A percentile compares a stretch with the other conserved stretches of the same genome.
Conservation (phyloP, 192 early-diverging fungal species). For the Chytriomyces sp. region DNA sequence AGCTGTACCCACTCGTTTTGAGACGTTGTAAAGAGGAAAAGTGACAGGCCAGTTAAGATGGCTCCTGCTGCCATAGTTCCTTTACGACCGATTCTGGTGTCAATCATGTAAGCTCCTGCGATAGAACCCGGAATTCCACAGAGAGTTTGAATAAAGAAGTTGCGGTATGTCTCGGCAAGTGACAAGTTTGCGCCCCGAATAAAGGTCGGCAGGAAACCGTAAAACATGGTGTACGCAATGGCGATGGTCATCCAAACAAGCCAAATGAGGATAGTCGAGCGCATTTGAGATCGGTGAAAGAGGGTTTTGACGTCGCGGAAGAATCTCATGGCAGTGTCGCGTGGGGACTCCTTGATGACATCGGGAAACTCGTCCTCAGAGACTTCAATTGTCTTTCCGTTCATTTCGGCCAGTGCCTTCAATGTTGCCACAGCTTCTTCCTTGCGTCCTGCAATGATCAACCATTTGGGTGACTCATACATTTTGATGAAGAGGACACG, state of each 20-base stretch:
- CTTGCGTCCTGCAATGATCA: constrained; percentile 49
- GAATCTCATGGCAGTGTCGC: neutral
- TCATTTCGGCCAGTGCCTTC: constrained; percentile 18
- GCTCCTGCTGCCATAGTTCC: constrained; percentile 81
- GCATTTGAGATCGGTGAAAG: neutral
- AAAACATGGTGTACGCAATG: constrained; percentile 83
- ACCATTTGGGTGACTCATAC: constrained; percentile 79
- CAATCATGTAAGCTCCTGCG: constrained; percentile 65
- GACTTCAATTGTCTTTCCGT: constrained; percentile 8
- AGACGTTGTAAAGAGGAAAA: constrained; percentile 69
- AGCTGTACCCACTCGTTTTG: constrained; percentile 57
- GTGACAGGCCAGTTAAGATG: constrained; percentile 63
- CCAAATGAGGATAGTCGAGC: constrained; percentile 72
- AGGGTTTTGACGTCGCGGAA: neutral
- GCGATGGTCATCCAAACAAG: constrained; percentile 75
- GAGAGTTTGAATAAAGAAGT: constrained; percentile 74
- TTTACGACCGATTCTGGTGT: constrained; percentile 69
- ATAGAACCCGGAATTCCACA: constrained; percentile 82
- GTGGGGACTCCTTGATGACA: neutral
- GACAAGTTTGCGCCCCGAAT: constrained; percentile 35
- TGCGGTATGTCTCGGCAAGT: constrained; percentile 65
- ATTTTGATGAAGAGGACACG: constrained; percentile 61
- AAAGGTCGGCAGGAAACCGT: constrained; percentile 81
- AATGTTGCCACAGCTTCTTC: constrained; percentile 28
- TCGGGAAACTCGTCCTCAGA: constrained; percentile 5